These are phyloP conservation scores for Vanilla planifolia DNA, from an alignment of 106 monocot species.

Conservation along the genomic window DNA sequence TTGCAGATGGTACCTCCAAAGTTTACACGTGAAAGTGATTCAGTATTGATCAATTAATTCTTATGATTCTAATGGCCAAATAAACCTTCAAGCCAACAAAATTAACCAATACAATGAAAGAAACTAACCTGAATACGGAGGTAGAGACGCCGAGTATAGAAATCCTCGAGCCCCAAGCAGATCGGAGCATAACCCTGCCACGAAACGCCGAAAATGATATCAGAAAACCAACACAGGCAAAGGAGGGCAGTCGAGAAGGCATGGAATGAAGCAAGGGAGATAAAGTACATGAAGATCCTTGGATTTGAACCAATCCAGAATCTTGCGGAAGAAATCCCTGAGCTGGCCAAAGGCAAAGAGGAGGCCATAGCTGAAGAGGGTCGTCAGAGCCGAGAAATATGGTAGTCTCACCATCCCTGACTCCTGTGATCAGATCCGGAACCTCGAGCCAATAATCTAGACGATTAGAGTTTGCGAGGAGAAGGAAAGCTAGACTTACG, in stretches of 20 bases:
- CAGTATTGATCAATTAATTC: no score
- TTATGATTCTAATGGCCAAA: no score
- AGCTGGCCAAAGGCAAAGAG: slow-evolving; percentile 88
- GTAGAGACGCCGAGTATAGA: slow-evolving; percentile 76
- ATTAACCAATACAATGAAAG: no score
- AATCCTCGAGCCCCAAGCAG: slow-evolving; percentile 82
- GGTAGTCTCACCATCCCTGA: slow-evolving; percentile 80
- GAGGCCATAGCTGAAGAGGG: slow-evolving; percentile 85
- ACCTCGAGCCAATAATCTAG: background rate
- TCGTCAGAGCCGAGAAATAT: slow-evolving; percentile 72
- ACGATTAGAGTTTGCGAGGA: background rate
- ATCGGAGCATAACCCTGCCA: slow-evolving; percentile 81
- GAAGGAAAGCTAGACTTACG: background rate
- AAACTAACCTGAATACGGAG: slow-evolving; percentile 70
- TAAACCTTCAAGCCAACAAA: no score
- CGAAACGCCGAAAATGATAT: background rate
- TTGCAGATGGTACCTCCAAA: no score
- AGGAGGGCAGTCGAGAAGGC: background rate
- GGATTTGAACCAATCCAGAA: slow-evolving; percentile 62
- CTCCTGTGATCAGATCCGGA: background rate
- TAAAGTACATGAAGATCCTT: slow-evolving; percentile 45
- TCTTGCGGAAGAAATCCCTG: slow-evolving; percentile 68
- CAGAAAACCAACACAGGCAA: background rate
- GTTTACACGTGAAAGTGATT: no score
- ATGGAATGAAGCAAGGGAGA: background rate